phyloP scores from a whole-genome alignment of 1,139 yeast species.

The Magnusiomyces sp. region DNA sequence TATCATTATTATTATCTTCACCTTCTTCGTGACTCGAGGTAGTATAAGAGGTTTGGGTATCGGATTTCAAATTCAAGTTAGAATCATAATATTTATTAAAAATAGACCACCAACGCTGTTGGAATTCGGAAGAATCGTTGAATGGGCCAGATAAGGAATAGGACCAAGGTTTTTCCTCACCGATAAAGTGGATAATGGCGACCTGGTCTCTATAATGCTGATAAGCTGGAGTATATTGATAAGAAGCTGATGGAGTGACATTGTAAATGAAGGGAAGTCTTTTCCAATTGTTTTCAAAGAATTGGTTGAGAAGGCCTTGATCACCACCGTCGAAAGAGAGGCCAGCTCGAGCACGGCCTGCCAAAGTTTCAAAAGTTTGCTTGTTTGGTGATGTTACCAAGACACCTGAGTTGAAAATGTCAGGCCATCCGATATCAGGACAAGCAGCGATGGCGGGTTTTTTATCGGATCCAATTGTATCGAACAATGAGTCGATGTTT shows the following conservation, averaged over 20 bases:
- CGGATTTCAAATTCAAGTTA: slow-evolving; percentile 8
- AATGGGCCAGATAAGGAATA: slow-evolving; percentile 15
- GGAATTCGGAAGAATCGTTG: slow-evolving; percentile 11
- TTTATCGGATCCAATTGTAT: slow-evolving; percentile 17
- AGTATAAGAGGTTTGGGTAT: neutral
- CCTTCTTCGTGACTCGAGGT: neutral
- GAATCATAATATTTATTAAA: slow-evolving; percentile 35
- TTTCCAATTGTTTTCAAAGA: slow-evolving; percentile 56
- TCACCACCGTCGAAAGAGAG: slow-evolving; percentile 89
- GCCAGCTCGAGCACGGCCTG: slow-evolving; percentile 29
- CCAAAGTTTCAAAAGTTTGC: slow-evolving; percentile 39
- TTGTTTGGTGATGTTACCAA: slow-evolving; percentile 56
- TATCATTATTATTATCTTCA: neutral
- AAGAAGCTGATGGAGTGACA: slow-evolving; percentile 75
- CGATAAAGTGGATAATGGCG: slow-evolving; percentile 72
- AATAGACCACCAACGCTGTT: slow-evolving; percentile 39
- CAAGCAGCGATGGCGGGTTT: slow-evolving; percentile 42
- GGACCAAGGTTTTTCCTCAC: slow-evolving; percentile 76
- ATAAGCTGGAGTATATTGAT: slow-evolving; percentile 76
- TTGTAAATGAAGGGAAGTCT: slow-evolving; percentile 74
- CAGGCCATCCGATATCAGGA: slow-evolving; percentile 97
- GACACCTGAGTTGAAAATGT: slow-evolving; percentile 86
- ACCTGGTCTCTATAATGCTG: slow-evolving; percentile 48
- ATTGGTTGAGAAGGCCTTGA: slow-evolving; percentile 84
- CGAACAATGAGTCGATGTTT: slow-evolving; percentile 37